A percentile compares a stretch with the other conserved stretches of the same genome.
Evolutionary conservation across 345 rosid species (phyloP).

Genomic region (Pistacia atlantica): DNA sequence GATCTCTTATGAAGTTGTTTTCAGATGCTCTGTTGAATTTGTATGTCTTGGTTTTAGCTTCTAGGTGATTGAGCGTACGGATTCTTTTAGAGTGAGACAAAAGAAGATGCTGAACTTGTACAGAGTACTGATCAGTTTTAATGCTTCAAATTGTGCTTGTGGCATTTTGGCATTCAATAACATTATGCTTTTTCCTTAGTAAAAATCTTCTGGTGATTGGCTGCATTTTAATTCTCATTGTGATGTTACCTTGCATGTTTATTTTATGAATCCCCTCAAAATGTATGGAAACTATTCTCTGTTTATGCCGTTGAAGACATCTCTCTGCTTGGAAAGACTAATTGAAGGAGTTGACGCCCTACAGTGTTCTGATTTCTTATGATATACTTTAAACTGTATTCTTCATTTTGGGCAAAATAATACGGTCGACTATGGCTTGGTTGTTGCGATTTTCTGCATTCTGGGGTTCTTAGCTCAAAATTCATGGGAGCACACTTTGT

Average conservation of each 20-base stretch:
- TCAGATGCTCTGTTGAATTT: not conserved
- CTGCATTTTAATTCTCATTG: not conserved
- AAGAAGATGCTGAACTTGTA: not conserved
- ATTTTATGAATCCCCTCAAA: not conserved
- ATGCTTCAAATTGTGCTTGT: not conserved
- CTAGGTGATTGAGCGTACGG: not conserved
- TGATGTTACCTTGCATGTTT: not conserved
- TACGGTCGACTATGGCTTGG: not conserved
- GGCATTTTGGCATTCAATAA: not conserved
- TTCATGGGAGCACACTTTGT: not conserved
- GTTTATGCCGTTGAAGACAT: too few relatives aligned
- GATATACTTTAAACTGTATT: not conserved
- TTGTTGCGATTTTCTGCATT: not conserved
- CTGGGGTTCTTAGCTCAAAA: not conserved
- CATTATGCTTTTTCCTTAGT: not conserved
- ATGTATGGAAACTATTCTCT: not conserved
- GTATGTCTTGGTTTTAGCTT: slow-evolving; percentile 11
- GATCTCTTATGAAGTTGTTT: not conserved
- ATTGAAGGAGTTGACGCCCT: not conserved
- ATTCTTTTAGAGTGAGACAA: not conserved
- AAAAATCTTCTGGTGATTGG: too few relatives aligned
- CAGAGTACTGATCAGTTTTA: not conserved
- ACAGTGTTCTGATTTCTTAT: not conserved
- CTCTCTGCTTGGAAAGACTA: not conserved
- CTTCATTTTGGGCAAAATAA: not conserved